phyloP scores from a whole-genome alignment of 116 monocot species.

The Dioscorea cayenensis region DNA sequence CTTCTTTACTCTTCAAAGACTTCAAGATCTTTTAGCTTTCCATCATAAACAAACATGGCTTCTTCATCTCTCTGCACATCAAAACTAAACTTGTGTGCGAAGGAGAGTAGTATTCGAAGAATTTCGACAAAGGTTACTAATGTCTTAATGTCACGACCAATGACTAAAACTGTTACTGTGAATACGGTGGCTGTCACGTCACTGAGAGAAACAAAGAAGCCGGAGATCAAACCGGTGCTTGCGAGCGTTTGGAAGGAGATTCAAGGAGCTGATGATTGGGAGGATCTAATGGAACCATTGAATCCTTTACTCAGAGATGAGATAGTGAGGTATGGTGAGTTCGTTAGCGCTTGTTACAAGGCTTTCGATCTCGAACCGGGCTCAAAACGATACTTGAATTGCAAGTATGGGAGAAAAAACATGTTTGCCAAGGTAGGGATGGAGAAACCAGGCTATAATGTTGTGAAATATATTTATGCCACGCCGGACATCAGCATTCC shows the following conservation, averaged over 20 bases:
- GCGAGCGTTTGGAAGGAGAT: slow-evolving; percentile 55
- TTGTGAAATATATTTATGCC: slow-evolving; percentile 80
- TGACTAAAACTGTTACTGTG: neutral
- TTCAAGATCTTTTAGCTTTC: too few species aligned
- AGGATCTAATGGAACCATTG: slow-evolving; percentile 39
- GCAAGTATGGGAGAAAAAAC: slow-evolving; percentile 53
- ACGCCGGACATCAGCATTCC: slow-evolving; percentile 45
- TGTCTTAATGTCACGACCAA: neutral
- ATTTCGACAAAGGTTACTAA: neutral
- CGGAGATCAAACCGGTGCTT: neutral
- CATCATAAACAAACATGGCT: too few species aligned
- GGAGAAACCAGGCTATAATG: slow-evolving; percentile 38
- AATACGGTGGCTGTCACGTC: neutral
- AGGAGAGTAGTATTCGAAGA: too few species aligned
- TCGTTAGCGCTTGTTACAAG: slow-evolving; percentile 65
- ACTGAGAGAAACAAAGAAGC: neutral
- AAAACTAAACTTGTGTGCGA: too few species aligned
- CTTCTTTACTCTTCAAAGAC: too few species aligned
- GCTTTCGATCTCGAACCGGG: slow-evolving; percentile 65
- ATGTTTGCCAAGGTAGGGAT: slow-evolving; percentile 43
- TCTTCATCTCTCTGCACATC: too few species aligned
- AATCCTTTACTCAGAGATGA: slow-evolving; percentile 54
- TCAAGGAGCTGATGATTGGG: slow-evolving; percentile 65
- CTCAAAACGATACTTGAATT: slow-evolving; percentile 65
- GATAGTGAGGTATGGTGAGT: slow-evolving; percentile 72